These are phyloP conservation scores for Hanseniaspora thailandica DNA, from an alignment of 805 yeast species.

Conservation along the genomic window DNA sequence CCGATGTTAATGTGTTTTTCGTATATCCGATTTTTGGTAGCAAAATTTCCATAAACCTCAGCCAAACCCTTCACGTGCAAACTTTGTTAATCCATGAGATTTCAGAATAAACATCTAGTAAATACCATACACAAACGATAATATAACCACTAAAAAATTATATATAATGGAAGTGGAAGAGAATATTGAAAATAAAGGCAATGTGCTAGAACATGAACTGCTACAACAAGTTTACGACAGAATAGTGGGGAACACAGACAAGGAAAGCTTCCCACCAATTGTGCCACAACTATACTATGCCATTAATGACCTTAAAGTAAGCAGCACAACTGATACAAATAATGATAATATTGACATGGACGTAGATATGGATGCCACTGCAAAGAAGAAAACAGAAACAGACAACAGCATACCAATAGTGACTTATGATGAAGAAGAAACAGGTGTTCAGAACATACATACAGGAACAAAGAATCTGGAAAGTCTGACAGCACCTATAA, in stretches of 20 bases:
- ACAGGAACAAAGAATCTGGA: conserved; percentile 14
- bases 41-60: too few relatives aligned
- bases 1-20: too few relatives aligned
- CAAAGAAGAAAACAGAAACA: neutral
- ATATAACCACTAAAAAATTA: neutral
- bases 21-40: too few relatives aligned
- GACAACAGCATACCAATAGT: conserved; percentile 7
- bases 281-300: conserved; percentile 12
- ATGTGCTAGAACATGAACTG: conserved; percentile 49
- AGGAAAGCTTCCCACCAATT: conserved; percentile 30
- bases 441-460: conserved; percentile 5
- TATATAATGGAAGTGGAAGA: neutral
- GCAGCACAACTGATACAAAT: neutral
- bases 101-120: neutral
- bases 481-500: conserved; percentile 12
- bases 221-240: conserved; percentile 49
- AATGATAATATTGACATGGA: neutral
- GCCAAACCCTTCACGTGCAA: too few relatives aligned
- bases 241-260: conserved; percentile 36
- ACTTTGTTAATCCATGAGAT: too few relatives aligned
- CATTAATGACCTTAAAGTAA: neutral
- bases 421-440: conserved; percentile 10
- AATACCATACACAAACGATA: neutral
- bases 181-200: neutral
- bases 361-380: neutral